Conservation (phyloP, 2,329 filamentous ascomycete species). For the Fusarium brevicatenulatum region DNA sequence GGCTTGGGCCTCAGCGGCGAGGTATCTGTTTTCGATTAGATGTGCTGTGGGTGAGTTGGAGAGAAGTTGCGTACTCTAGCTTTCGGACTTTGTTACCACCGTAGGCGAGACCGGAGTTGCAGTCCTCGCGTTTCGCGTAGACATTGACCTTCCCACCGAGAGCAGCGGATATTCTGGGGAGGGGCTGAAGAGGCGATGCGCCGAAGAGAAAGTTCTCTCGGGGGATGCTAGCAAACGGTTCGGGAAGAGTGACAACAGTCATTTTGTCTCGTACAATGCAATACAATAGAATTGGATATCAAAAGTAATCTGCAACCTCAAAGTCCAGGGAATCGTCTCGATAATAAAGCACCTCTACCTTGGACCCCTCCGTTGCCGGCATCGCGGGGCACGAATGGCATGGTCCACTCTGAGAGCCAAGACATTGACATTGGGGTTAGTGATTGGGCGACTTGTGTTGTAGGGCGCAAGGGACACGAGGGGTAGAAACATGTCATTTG, state of each 20-base stretch:
- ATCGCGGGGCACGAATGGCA: conserved; percentile 26
- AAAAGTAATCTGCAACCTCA: not conserved
- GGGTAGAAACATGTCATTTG: conserved; percentile 27
- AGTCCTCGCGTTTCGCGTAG: conserved; percentile 78
- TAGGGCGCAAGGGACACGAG: conserved; percentile 40
- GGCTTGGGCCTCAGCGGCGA: conserved; percentile 69
- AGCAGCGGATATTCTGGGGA: conserved; percentile 71
- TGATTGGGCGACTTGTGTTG: conserved; percentile 20
- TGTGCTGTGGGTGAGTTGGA: not conserved
- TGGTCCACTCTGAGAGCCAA: conserved; percentile 29
- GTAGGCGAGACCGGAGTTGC: conserved; percentile 73
- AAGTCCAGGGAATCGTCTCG: not conserved
- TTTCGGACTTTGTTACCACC: conserved; percentile 78
- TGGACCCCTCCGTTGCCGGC: conserved; percentile 29
- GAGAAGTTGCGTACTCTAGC: conserved; percentile 60
- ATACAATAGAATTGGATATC: not conserved
- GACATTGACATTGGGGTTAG: not conserved
- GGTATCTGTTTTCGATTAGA: conserved; percentile 58
- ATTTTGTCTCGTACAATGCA: conserved; percentile 31
- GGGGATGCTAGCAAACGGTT: conserved; percentile 71
- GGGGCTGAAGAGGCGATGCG: conserved; percentile 73
- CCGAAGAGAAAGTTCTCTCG: conserved; percentile 71
- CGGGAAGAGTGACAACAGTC: conserved; percentile 59
- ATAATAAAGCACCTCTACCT: not conserved
- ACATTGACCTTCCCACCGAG: conserved; percentile 69